Conservation (phyloP, 2,329 filamentous ascomycete genomes). For the Fusarium incarnatum region DNA sequence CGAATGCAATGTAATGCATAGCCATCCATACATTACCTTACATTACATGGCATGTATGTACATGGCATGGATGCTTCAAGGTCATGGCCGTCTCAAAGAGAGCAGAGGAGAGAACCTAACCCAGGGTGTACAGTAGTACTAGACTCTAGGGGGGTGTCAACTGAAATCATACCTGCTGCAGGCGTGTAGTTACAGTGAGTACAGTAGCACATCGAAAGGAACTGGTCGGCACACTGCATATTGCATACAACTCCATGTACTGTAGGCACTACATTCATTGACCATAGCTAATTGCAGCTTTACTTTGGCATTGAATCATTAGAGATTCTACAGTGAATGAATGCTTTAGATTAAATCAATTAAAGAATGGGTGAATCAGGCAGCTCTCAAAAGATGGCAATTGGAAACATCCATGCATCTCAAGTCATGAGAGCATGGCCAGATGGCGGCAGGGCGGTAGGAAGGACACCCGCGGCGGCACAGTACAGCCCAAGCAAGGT, state of each 20-base stretch:
- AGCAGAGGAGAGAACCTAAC: slow-evolving; percentile 11
- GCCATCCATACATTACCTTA: neutral
- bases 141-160: slow-evolving; percentile 14
- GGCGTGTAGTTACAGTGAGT: slow-evolving; percentile 12
- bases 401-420: slow-evolving; percentile 10
- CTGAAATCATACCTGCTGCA: neutral
- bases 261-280: neutral
- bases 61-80: slow-evolving; percentile 26
- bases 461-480: slow-evolving; percentile 37
- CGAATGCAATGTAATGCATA: slow-evolving; percentile 28
- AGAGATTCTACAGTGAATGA: neutral
- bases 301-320: neutral
- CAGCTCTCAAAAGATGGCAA: neutral
- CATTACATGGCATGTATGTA: neutral
- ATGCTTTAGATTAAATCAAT: neutral
- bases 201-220: slow-evolving; percentile 7
- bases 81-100: neutral
- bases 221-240: slow-evolving; percentile 25
- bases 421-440: slow-evolving; percentile 8
- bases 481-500: slow-evolving; percentile 7
- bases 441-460: slow-evolving; percentile 35
- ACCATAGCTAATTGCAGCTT: too few relatives aligned
- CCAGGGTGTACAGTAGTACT: slow-evolving; percentile 18
- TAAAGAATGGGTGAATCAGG: neutral
- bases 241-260: slow-evolving; percentile 14